These are phyloP conservation scores for Saturnispora besseyi DNA, from an alignment of 805 yeast species.

Conservation along the genomic window DNA sequence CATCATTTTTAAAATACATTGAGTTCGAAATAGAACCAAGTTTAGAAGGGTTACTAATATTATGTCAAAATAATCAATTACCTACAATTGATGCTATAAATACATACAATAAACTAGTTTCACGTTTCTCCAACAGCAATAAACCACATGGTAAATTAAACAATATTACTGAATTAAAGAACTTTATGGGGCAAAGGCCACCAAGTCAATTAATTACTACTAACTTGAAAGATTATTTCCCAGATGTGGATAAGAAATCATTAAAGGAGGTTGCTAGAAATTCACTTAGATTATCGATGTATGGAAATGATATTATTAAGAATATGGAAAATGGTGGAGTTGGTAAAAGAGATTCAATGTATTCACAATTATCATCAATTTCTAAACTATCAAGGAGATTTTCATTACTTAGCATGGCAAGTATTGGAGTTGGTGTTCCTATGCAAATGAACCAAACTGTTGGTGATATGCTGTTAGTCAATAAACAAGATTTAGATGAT, in stretches of 20 bases:
- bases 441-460: conserved; percentile 37
- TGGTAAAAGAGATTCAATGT: conserved; percentile 16
- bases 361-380: conserved; percentile 15
- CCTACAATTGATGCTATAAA: conserved; percentile 57
- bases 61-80: conserved; percentile 53
- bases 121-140: background rate
- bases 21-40: background rate
- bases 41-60: conserved; percentile 31
- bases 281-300: conserved; percentile 70
- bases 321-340: conserved; percentile 11
- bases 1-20: background rate
- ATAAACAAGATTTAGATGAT: conserved; percentile 38
- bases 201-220: conserved; percentile 87
- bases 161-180: conserved; percentile 6
- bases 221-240: conserved; percentile 85
- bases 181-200: conserved; percentile 81
- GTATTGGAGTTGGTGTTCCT: conserved; percentile 24
- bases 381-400: conserved; percentile 15
- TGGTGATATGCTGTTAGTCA: conserved; percentile 54
- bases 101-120: conserved; percentile 34
- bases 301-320: conserved; percentile 18
- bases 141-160: background rate
- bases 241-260: conserved; percentile 63
- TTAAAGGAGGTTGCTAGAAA: conserved; percentile 75
- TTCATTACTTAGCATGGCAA: conserved; percentile 23